Conservation (phyloP, 2,329 filamentous ascomycete genomes). For the Chaetothyriales sp. region DNA sequence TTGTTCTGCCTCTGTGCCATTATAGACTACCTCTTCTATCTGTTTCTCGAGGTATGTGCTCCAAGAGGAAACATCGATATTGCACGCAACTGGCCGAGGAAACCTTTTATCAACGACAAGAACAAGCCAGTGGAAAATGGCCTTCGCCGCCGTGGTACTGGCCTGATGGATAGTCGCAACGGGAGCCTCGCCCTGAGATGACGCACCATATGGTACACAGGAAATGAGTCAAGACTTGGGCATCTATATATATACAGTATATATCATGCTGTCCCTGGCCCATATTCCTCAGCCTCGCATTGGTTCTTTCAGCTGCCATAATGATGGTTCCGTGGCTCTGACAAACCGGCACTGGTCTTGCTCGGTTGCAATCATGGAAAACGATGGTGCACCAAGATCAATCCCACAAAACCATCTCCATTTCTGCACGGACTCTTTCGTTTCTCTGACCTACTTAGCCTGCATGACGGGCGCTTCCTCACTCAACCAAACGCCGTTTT, state of each 20-base stretch:
- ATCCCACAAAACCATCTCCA: no score
- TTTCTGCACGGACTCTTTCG: no score
- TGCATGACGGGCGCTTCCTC: no score
- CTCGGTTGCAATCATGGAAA: no score
- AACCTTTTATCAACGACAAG: conserved; percentile 29
- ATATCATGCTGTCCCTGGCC: neutral
- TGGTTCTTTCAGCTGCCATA: conserved; percentile 21
- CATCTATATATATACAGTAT: no score
- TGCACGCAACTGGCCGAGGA: conserved; percentile 81
- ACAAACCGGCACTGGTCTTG: conserved; percentile 18
- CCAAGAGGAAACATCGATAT: conserved; percentile 77
- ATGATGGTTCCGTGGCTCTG: conserved; percentile 18
- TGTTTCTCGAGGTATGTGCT: conserved; percentile 75
- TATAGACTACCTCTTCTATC: conserved; percentile 81
- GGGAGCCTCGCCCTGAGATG: conserved; percentile 14
- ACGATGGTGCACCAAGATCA: no score
- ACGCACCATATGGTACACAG: no score
- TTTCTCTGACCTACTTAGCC: no score
- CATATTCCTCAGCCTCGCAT: conserved; percentile 20
- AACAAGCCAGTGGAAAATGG: conserved; percentile 18
- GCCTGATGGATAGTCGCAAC: conserved; percentile 17
- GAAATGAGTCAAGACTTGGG: no score
- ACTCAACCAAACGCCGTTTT: no score
- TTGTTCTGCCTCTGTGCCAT: conserved; percentile 89
- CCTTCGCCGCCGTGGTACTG: conserved; percentile 11